A percentile compares a stretch with the other conserved stretches of the same genome.
Evolutionary conservation across 106 monocot species (phyloP).

Genomic region (Dioscorea zingiberensis): DNA sequence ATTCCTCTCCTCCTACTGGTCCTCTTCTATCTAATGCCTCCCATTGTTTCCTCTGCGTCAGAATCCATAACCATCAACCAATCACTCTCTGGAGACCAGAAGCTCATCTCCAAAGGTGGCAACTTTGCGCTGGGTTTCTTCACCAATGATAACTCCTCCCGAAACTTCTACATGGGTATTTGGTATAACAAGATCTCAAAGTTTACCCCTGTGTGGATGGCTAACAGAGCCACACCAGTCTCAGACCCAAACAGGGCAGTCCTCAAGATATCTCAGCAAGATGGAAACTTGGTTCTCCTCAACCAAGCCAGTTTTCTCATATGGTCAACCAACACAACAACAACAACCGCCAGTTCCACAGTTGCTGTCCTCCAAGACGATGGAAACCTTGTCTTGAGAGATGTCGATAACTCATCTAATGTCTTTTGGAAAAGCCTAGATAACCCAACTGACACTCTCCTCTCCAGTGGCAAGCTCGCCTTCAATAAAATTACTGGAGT

Average conservation of each 20-base stretch:
- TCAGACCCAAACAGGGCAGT: constrained; percentile 1
- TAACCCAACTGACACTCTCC: constrained; percentile 33
- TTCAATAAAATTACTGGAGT: constrained; percentile 6
- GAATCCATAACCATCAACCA: no score
- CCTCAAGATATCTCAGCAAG: constrained; percentile 13
- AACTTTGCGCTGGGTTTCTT: neutral
- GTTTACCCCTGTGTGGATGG: constrained; percentile 33
- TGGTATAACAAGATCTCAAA: constrained; percentile 22
- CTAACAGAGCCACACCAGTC: constrained; percentile 31
- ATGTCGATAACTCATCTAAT: constrained; percentile 4
- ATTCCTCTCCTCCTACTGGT: neutral
- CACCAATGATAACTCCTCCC: neutral
- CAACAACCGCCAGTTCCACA: constrained; percentile 3
- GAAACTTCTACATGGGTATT: neutral
- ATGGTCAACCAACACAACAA: constrained; percentile 37
- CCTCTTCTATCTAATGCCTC: no score
- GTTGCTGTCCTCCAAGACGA: constrained; percentile 22
- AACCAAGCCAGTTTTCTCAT: constrained; percentile 14
- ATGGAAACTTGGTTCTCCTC: constrained; percentile 35
- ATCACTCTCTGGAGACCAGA: no score
- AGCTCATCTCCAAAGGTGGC: neutral
- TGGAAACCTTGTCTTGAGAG: constrained; percentile 38
- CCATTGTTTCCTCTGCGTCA: neutral
- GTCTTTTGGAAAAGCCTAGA: constrained; percentile 39
- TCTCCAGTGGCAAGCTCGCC: constrained; percentile 22